Evolutionary conservation across 306 rosid genomes (phyloP), one percentile per base, ranked within the genome.

Genomic region (Luffa acutangula): DNA sequence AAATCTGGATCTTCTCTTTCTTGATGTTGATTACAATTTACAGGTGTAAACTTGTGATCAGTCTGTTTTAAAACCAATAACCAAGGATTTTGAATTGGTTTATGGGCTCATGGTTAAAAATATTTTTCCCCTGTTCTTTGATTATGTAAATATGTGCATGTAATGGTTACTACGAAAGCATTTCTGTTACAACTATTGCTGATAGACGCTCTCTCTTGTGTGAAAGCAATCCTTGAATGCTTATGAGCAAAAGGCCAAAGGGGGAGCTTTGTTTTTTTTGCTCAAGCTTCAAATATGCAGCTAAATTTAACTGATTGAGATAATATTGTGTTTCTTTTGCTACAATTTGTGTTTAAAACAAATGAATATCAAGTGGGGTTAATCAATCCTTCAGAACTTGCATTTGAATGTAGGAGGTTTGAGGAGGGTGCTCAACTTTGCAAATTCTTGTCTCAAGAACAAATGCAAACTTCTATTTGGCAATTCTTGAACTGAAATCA

Each of bases 371-470:
- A 12, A 11, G 3, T 70, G 20, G 45, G 78, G 46, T 49, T 31
- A 73, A 73, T 33, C 62, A 34, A 74, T 7, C 43, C 62, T 73
- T 49, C 45, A 49, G 15, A 51, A 73, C 41, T 73, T 6, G 62
- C 62, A 74, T 74, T 51, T 34, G 60, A 45, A 48, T 33, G 37
- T 73, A 73, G 10, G 41, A 25, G 59, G 43, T 49, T 73, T 21
- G 63, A 45, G 36, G 60, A 49, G 78, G 78, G 7, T 51, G 78
- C 5, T 72, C 58, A 25, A 31, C 21, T 72, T 71, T 10, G 20
- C 77, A 25, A 72, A 72, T 25, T 72, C 20, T 9, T 9, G 58
- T 72, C 77, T 25, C 58, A 72, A 72, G 77, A 49, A 48, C 77
- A 12, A 46, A 13, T 25, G 77, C 3, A 10, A 66, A 43, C 41